Evolutionary conservation across 345 rosid species (phyloP), one percentile per base, ranked within the genome.

Genomic region (Arabis alpina): DNA sequence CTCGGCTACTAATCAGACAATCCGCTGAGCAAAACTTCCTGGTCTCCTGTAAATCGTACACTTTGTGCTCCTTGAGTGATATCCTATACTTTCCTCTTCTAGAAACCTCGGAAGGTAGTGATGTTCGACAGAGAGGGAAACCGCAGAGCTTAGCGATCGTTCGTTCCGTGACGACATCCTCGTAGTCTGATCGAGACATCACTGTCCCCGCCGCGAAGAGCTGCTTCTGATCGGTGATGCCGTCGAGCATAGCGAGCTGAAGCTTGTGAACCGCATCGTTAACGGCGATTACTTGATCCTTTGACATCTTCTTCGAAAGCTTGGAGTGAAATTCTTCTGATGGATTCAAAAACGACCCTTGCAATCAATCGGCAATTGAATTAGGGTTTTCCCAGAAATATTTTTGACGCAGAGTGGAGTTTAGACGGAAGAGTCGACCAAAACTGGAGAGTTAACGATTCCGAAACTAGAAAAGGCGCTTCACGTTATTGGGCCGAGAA

Each of bases 91-190:
- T 81, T 15, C 93, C 95, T 68, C 84, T 83, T 15, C 79, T 66
- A 24, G 82, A 68, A 2, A 74, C 85, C 12, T 85, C 87, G 8
- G 81, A 63, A n/a, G 87, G 85, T 19, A 86, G 70, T 4, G 77
- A 50, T 25, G 65, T 78, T 28, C 55, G 14, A 76, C 94, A 89
- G 14, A 85, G 84, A 5, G 92, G 97, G 68, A 86, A 93, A 48
- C 98, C 96, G 65, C 96, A 93, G 25, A 80, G 63, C 70, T 79
- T 61, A 23, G 79, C 69, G 52, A 88, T 81, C 1, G 90, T 73
- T 30, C 98, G 81, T 74, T 93, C 98, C 9, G 73, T 71, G 49
- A 86, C 93, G 2, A 91, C 88, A 58, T 91, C 96, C 39, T 82
- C 79, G 76, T 91, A 91, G 72, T 91, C 97, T 43, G 60, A 66